A percentile compares a stretch with the other conserved stretches of the same genome.
Conservation (phyloP, 257 asterid genomes). For the Lycium barbarum region DNA sequence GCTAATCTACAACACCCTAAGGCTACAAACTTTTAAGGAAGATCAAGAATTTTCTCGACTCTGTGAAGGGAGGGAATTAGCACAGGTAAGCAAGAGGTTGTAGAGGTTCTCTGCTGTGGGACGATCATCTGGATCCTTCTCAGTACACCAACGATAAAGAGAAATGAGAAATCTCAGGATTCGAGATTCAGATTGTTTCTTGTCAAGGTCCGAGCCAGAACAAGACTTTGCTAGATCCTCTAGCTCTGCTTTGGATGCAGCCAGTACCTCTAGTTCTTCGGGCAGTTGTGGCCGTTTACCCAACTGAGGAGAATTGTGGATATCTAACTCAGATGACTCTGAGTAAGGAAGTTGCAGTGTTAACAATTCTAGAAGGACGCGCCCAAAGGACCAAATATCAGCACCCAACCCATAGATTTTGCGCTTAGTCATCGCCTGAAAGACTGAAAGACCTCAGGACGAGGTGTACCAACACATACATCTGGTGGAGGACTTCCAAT, state of each 20-base stretch:
- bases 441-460: slow-evolving; percentile 72
- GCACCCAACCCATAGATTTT: slow-evolving; percentile 70
- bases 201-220: slow-evolving; percentile 28
- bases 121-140: slow-evolving; percentile 63
- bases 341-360: slow-evolving; percentile 72
- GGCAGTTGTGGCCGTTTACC: slow-evolving; percentile 47
- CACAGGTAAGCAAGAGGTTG: slow-evolving; percentile 44
- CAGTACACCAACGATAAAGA: slow-evolving; percentile 62
- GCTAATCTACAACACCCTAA: slow-evolving; percentile 31
- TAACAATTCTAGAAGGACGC: slow-evolving; percentile 77
- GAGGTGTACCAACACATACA: slow-evolving; percentile 89
- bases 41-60: slow-evolving; percentile 36
- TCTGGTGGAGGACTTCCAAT: slow-evolving; percentile 80
- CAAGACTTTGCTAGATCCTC: slow-evolving; percentile 36
- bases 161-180: slow-evolving; percentile 52
- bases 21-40: slow-evolving; percentile 51
- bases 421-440: slow-evolving; percentile 44
- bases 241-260: slow-evolving; percentile 35
- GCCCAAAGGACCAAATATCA: slow-evolving; percentile 92
- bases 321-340: slow-evolving; percentile 60
- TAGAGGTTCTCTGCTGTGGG: slow-evolving; percentile 64
- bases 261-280: slow-evolving; percentile 33
- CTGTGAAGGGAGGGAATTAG: slow-evolving; percentile 40
- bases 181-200: slow-evolving; percentile 39
- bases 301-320: slow-evolving; percentile 55